phyloP scores from a whole-genome alignment of 768 basidiomycete genomes.

The Rhodotorula graminis region DNA sequence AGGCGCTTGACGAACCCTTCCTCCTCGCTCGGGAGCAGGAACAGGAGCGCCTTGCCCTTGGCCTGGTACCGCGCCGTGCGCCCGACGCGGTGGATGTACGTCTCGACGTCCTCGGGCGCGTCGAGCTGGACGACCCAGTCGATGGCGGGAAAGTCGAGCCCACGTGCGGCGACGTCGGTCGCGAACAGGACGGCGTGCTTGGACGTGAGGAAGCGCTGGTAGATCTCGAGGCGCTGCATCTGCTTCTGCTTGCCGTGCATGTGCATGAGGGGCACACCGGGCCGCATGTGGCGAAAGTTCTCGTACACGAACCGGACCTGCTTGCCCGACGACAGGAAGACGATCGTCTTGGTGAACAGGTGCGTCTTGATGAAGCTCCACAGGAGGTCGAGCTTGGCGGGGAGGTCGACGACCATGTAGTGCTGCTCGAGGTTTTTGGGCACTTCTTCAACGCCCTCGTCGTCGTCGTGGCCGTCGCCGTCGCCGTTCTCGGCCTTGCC shows the following conservation, averaged over 20 bases:
- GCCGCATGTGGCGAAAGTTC: conserved; percentile 91
- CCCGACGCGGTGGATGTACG: conserved; percentile 94
- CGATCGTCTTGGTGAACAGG: conserved; percentile 80
- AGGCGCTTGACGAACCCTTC: conserved; percentile 76
- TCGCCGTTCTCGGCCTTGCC: conserved; percentile 7
- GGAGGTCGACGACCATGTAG: conserved; percentile 74
- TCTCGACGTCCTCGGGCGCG: conserved; percentile 93
- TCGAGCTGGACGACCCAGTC: conserved; percentile 97
- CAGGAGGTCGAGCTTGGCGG: conserved; percentile 81
- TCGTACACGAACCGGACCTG: conserved; percentile 94
- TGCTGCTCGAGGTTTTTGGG: conserved; percentile 28
- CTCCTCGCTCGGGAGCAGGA: conserved; percentile 86
- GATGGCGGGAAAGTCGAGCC: conserved; percentile 90
- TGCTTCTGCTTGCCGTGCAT: conserved; percentile 97
- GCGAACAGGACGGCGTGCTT: conserved; percentile 84
- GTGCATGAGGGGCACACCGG: conserved; percentile 85
- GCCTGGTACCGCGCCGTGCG: conserved; percentile 90
- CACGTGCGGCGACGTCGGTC: conserved; percentile 92
- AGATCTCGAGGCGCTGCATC: conserved; percentile 74
- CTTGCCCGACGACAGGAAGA: conserved; percentile 91
- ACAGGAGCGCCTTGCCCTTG: conserved; percentile 74
- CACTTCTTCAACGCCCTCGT: conserved; percentile 22
- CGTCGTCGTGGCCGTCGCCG: background rate
- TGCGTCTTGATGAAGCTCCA: conserved; percentile 95
- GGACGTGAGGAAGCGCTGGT: conserved; percentile 72